Percentiles rank a stretch among this genome's conserved stretches.
Evolutionary conservation across 257 asterid species (phyloP).

Genomic region (Marsdenia floribunda): DNA sequence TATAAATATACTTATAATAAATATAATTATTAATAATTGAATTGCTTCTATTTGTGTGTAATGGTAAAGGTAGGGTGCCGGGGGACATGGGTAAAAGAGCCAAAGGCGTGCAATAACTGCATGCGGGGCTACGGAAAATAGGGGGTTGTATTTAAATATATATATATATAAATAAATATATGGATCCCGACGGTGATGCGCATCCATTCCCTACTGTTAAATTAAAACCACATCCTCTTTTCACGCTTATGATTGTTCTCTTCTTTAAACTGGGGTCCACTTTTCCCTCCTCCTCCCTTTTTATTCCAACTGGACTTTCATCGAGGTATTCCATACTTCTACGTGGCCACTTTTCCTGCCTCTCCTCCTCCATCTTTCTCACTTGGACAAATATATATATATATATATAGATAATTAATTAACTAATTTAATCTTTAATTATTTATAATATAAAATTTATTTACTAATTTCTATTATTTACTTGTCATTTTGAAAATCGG

Average conservation of each 20-base stretch:
- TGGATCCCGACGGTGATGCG: constrained; percentile 26
- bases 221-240: constrained; percentile 15
- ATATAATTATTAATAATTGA: too few relatives aligned
- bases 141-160: too few relatives aligned
- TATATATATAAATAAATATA: too few relatives aligned
- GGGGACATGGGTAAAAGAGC: constrained; percentile 19
- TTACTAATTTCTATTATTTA: too few relatives aligned
- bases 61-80: too few relatives aligned
- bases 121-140: constrained; percentile 20
- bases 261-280: not conserved
- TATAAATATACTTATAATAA: too few relatives aligned
- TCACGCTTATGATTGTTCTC: constrained; percentile 26
- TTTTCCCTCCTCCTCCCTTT: not conserved
- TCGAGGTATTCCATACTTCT: constrained; percentile 6
- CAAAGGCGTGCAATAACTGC: constrained; percentile 22
- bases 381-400: not conserved
- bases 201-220: not conserved
- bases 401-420: too few relatives aligned
- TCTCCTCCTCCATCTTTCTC: not conserved
- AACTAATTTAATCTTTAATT: too few relatives aligned
- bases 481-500: too few relatives aligned
- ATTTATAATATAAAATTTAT: too few relatives aligned
- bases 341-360: not conserved
- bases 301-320: not conserved
- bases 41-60: too few relatives aligned